Conservation (phyloP, 1,139 yeast species). For the Hemisphaericaspora lyxosophila region DNA sequence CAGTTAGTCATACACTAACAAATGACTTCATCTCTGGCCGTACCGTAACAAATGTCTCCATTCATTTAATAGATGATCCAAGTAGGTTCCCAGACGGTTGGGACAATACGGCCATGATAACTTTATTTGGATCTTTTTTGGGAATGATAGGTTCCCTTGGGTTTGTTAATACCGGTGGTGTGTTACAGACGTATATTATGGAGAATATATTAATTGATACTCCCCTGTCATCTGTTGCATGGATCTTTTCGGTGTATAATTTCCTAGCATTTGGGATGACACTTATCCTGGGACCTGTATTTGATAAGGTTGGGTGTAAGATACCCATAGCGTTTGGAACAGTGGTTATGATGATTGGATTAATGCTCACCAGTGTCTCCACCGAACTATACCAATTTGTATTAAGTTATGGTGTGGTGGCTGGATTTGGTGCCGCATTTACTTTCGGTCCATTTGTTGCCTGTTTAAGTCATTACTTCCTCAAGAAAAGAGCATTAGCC, state of each 20-base stretch:
- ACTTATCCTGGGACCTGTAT: conserved; percentile 31
- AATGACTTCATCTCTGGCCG: background rate
- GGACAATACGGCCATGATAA: conserved; percentile 20
- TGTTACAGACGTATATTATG: conserved; percentile 25
- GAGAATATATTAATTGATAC: conserved; percentile 18
- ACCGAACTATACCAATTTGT: conserved; percentile 26
- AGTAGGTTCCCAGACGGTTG: conserved; percentile 26
- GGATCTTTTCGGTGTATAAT: conserved; percentile 35
- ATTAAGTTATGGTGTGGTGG: conserved; percentile 22
- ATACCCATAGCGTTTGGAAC: conserved; percentile 20
- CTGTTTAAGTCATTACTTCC: conserved; percentile 26
- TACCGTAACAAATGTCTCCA: background rate
- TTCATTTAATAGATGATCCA: conserved; percentile 18
- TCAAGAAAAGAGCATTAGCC: conserved; percentile 22
- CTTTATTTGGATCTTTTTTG: conserved; percentile 25
- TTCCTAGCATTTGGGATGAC: conserved; percentile 29
- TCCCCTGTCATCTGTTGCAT: conserved; percentile 26
- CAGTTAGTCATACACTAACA: background rate
- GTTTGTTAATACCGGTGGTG: conserved; percentile 30
- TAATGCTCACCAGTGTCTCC: conserved; percentile 24
- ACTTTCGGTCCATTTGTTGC: conserved; percentile 27
- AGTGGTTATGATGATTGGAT: conserved; percentile 20
- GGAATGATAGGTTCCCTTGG: conserved; percentile 28
- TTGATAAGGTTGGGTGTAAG: conserved; percentile 24
- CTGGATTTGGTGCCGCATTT: conserved; percentile 28